Conservation (phyloP, 2,329 filamentous ascomycete genomes). For the Salinomyces thailandicus region DNA sequence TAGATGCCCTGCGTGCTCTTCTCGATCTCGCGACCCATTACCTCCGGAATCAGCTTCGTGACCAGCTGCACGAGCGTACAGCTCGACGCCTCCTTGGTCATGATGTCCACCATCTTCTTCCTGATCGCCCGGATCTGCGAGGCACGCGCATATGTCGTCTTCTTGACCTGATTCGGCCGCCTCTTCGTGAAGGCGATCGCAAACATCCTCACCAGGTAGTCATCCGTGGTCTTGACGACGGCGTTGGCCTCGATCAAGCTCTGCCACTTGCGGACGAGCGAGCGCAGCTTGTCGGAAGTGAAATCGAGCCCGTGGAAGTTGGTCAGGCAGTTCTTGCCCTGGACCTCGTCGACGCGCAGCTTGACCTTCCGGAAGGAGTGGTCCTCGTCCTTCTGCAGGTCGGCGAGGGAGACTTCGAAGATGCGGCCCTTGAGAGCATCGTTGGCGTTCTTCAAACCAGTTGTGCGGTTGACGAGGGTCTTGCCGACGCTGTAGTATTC, state of each 20-base stretch:
- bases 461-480: constrained; percentile 98
- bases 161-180: constrained; percentile 99
- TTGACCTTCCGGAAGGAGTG: constrained; percentile 99
- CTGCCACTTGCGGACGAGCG: constrained; percentile 99
- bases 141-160: constrained; percentile 95
- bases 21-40: constrained; percentile 99
- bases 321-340: constrained; percentile 99
- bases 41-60: constrained; percentile 97
- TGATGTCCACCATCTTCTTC: constrained; percentile 99
- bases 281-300: constrained; percentile 99
- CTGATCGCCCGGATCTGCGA: constrained; percentile 97
- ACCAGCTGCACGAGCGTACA: constrained; percentile 95
- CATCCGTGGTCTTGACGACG: constrained; percentile 99
- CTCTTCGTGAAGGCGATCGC: constrained; percentile 99
- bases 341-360: constrained; percentile 95
- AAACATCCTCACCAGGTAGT: constrained; percentile 98
- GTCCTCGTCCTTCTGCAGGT: constrained; percentile 99
- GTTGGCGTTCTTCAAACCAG: constrained; percentile 99
- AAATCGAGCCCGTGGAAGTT: constrained; percentile 99
- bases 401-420: constrained; percentile 96
- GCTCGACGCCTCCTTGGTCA: constrained; percentile 85
- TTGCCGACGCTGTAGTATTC: constrained; percentile 76
- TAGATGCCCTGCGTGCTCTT: constrained; percentile 99
- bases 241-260: constrained; percentile 98
- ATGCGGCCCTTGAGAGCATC: constrained; percentile 97